phyloP scores from a whole-genome alignment of 192 early-diverging fungal genomes.

The Entophlyctis luteolus region DNA sequence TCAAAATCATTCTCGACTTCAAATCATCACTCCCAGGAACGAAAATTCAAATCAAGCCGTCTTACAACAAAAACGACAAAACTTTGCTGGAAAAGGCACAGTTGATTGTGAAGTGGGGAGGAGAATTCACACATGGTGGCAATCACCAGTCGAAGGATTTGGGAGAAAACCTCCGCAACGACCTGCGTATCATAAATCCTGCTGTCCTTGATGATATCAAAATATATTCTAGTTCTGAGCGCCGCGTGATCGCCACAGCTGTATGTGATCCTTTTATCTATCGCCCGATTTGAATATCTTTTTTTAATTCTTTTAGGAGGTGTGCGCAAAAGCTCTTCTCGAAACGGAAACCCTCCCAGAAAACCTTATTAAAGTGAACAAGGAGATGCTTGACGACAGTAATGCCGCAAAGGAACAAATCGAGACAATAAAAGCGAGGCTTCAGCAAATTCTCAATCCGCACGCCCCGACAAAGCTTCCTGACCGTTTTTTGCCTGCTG shows the following conservation, averaged over 20 bases:
- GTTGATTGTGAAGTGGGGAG: slow-evolving; percentile 96
- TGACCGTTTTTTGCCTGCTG: slow-evolving; percentile 23
- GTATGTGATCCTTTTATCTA: background rate
- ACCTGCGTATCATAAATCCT: slow-evolving; percentile 82
- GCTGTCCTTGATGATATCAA: slow-evolving; percentile 82
- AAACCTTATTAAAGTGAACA: slow-evolving; percentile 65
- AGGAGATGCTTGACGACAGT: slow-evolving; percentile 92
- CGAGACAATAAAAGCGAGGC: slow-evolving; percentile 76
- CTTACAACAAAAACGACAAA: slow-evolving; percentile 52
- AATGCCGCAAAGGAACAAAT: slow-evolving; percentile 92
- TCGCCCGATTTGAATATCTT: background rate
- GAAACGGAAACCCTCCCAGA: slow-evolving; percentile 54
- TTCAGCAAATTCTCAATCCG: slow-evolving; percentile 65
- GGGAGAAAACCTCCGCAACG: slow-evolving; percentile 87
- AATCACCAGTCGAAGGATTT: slow-evolving; percentile 84
- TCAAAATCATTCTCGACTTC: slow-evolving; percentile 71
- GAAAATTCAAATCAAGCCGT: slow-evolving; percentile 88
- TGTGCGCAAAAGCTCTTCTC: slow-evolving; percentile 66
- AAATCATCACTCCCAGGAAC: slow-evolving; percentile 82
- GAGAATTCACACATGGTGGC: slow-evolving; percentile 86
- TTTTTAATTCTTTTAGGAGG: slow-evolving; percentile 29
- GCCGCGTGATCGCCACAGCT: slow-evolving; percentile 81
- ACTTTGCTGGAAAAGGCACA: slow-evolving; percentile 65
- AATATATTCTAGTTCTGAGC: slow-evolving; percentile 81
- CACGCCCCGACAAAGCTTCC: slow-evolving; percentile 25